Conservation (phyloP, 371 early-diverging fungal genomes). For the Mucor velutinosus region DNA sequence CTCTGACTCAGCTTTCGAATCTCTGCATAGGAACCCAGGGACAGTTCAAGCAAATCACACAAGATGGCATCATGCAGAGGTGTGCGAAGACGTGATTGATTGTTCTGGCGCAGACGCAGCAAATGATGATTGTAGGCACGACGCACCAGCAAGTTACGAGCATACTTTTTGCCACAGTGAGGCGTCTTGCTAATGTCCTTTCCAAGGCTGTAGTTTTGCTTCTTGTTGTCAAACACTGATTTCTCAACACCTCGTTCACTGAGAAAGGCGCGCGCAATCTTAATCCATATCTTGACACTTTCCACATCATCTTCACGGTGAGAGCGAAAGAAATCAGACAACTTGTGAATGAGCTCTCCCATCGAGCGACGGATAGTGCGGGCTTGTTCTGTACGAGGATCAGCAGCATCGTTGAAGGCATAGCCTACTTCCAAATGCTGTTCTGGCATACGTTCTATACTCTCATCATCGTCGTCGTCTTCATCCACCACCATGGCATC, state of each 20-base stretch:
- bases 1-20: constrained; percentile 73
- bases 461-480: constrained; percentile 34
- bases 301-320: constrained; percentile 78
- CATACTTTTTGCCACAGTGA: constrained; percentile 48
- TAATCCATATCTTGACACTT: constrained; percentile 69
- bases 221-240: constrained; percentile 44
- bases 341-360: constrained; percentile 56
- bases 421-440: constrained; percentile 59
- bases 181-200: constrained; percentile 55
- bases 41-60: constrained; percentile 61
- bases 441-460: constrained; percentile 28
- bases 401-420: constrained; percentile 57
- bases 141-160: constrained; percentile 52
- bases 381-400: constrained; percentile 50
- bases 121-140: constrained; percentile 62
- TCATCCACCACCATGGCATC: neutral
- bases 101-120: constrained; percentile 64
- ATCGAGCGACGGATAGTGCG: constrained; percentile 52
- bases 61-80: constrained; percentile 57
- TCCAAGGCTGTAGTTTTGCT: constrained; percentile 62
- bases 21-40: constrained; percentile 72
- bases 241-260: constrained; percentile 72
- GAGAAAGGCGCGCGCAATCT: constrained; percentile 59
- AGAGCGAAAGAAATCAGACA: constrained; percentile 52
- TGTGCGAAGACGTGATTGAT: constrained; percentile 47